Evolutionary conservation across 306 rosid species (phyloP), one percentile per base, ranked within the genome.

Genomic region (Quercus gilva): DNA sequence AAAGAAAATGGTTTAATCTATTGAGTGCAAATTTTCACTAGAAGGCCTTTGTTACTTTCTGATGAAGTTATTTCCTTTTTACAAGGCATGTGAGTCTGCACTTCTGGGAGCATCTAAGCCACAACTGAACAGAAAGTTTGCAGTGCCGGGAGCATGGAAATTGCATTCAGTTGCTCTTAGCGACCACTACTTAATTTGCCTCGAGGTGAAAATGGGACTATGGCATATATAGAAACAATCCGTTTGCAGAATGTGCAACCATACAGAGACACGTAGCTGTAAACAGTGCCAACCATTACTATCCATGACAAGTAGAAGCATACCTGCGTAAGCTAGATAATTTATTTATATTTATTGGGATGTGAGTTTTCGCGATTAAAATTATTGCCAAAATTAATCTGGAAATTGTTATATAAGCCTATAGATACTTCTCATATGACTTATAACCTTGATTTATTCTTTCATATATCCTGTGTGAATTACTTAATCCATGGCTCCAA

Each of bases 231-330:
- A 69, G 81, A 7, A 19, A 17, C 75, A 57, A 71, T 37, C 20
- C 35, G 17, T 53, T 23, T 41, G 58, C 18, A 20, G 72, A 68
- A 68, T 10, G 52, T 29, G 72, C 26, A 68, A 35, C 5, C 12
- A 19, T 68, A 37, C 52, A 71, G 78, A 75, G 69, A 43, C 28
- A 55, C 70, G 18, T 8, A 41, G 69, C 52, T 43, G 76, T 63
- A 79, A 7, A 64, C 45, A 15, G 26, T 45, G 76, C 20, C 67
- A 25, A 7, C 74, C 55, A 51, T 49, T 78, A 33, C 71, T 5
- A 19, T 65, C 45, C 51, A 35, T 35, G 72, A 68, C 52, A 35
- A 35, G 72, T 33, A n/a, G 53, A 61, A 69, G 75, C 23, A 75
- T 58, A 60, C 69, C 69, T 17, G 55, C 74, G 25, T n/a, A 37